Evolutionary conservation across 345 rosid species (phyloP).

Genomic region (Angophora floribunda): DNA sequence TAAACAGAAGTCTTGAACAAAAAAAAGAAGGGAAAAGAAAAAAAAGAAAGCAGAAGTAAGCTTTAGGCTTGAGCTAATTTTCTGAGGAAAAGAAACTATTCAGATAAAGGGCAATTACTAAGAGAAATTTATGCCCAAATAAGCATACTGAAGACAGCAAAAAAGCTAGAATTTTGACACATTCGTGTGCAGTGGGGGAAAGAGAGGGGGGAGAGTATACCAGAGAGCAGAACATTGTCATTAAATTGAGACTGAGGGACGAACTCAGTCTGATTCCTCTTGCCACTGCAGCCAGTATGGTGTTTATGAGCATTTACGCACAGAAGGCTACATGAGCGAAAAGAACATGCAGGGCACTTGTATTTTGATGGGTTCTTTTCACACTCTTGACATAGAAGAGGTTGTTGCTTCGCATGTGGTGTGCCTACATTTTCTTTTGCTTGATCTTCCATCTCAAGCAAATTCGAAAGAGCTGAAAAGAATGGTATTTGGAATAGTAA

Average conservation of each 20-base stretch:
- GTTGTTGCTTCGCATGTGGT: not conserved
- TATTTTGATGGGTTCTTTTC: conserved; percentile 44
- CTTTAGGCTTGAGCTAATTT: not conserved
- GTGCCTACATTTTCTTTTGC: not conserved
- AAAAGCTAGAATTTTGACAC: not conserved
- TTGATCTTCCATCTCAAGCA: conserved; percentile 6
- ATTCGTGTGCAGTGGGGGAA: not conserved
- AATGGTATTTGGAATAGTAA: not conserved
- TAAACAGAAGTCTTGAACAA: not conserved
- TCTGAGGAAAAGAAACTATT: not conserved
- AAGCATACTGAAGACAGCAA: not conserved
- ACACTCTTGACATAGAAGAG: conserved; percentile 54
- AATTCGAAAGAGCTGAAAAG: not conserved
- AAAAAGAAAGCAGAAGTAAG: not conserved
- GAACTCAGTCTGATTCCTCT: conserved; percentile 34
- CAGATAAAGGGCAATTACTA: not conserved
- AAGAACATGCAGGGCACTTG: conserved; percentile 80
- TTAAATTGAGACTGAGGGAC: conserved; percentile 62
- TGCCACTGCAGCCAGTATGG: conserved; percentile 72
- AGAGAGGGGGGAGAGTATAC: conserved; percentile 11
- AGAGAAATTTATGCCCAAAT: not conserved
- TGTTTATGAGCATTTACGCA: conserved; percentile 83
- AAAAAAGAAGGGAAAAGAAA: not conserved
- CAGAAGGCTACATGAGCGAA: conserved; percentile 68
- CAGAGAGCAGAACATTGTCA: conserved; percentile 66